Evolutionary conservation across 495 filamentous ascomycete species (phyloP), one percentile per base, ranked within the genome.

Genomic region (Thozetella sp.): DNA sequence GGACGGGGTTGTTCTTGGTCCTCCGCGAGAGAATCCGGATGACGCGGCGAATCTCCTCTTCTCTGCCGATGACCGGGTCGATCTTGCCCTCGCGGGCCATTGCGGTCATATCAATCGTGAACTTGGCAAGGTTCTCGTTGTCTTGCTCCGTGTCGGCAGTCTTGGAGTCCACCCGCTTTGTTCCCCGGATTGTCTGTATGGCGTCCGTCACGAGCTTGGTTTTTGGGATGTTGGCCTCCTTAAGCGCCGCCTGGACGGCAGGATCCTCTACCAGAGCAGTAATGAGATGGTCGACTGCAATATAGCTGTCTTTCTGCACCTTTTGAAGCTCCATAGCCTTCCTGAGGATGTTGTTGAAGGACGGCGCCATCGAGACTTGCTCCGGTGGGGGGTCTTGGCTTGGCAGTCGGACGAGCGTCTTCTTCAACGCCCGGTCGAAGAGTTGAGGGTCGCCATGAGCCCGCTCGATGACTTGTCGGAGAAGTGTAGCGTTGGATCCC

Each of bases 1-100:
- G 83, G 17, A 97, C 95, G 2, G 95, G 95, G 70, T 99, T 99
- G 80, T 99, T 99, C 85, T 99, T 99, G 52, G 95, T 98, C 63
- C 95, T 86, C 63, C 95, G 83, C 13, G 92, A 95, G 23, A 99
- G 83, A 55, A 99, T 98, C 22, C 95, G 87, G 57, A 99, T 89
- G 12, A 98, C 95, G 59, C 95, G 86, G 63, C 95, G 82, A 64
- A 98, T 97, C 72, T 99, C 95, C 71, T 98, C 95, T 69, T 98
- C 95, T 73, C 95, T 84, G 22, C 95, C 95, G 72, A 99, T 99
- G 58, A 99, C 95, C 1, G 95, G 95, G 69, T 99, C 95, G 57
- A 99, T 94, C 80, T 97, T 97, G 55, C 96, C 95, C 69, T 98
- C 95, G 60, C 95, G 82, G 25, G 95, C 95, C 84, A 95, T 83